Evolutionary conservation across 345 rosid species (phyloP).

Genomic region (Draba incana): DNA sequence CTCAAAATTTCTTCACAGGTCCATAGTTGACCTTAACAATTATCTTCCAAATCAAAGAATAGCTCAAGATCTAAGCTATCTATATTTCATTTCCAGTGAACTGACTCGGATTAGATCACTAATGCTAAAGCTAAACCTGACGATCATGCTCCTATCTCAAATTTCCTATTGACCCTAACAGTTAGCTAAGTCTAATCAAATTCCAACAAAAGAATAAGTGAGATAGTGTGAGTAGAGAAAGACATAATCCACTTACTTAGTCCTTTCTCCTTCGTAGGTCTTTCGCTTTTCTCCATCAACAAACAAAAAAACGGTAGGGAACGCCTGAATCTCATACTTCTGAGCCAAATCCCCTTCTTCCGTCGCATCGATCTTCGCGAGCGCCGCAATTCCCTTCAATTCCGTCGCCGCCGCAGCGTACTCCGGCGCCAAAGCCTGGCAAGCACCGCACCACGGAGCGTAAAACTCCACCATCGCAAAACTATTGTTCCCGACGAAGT

Average conservation of each 20-base stretch:
- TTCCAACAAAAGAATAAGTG: neutral
- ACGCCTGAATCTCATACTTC: slow-evolving; percentile 45
- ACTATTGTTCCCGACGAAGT: slow-evolving; percentile 43
- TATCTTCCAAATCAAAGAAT: slow-evolving; percentile 4
- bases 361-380: slow-evolving; percentile 51
- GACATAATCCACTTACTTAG: slow-evolving; percentile 31
- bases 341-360: slow-evolving; percentile 47
- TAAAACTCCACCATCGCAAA: slow-evolving; percentile 54
- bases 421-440: slow-evolving; percentile 47
- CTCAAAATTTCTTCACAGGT: slow-evolving; percentile 3
- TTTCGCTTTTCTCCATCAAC: slow-evolving; percentile 40
- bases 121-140: slow-evolving; percentile 25
- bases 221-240: neutral
- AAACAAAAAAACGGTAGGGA: slow-evolving; percentile 43
- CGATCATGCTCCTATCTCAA: slow-evolving; percentile 11
- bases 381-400: slow-evolving; percentile 52
- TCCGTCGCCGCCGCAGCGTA: slow-evolving; percentile 56
- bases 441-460: slow-evolving; percentile 58
- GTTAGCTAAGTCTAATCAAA: slow-evolving; percentile 5
- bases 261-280: slow-evolving; percentile 45
- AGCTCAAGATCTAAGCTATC: slow-evolving; percentile 12
- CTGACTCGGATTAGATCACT: slow-evolving; percentile 5
- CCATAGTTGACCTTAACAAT: slow-evolving; percentile 2
- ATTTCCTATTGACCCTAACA: neutral
- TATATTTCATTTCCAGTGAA: neutral